Conservation (phyloP, 108 stramenopile species). For the Stephanodiscus minutulus region DNA sequence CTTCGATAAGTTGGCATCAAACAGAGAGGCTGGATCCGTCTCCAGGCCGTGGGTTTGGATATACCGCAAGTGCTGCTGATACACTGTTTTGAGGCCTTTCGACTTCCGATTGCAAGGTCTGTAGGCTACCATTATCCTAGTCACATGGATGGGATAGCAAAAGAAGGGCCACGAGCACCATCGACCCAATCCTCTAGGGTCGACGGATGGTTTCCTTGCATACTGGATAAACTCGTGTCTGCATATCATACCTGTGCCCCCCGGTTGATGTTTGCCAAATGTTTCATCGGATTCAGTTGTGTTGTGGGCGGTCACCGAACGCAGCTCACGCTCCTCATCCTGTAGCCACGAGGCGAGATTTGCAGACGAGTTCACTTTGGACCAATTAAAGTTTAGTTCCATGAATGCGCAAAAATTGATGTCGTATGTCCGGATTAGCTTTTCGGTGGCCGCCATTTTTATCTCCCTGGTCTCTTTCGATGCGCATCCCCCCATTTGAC, state of each 20-base stretch:
- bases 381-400: background rate
- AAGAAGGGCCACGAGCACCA: background rate
- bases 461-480: background rate
- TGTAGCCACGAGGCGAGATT: background rate
- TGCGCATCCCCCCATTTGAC: background rate
- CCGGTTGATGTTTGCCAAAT: background rate
- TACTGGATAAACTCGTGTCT: background rate
- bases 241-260: background rate
- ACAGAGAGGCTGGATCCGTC: background rate
- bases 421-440: background rate
- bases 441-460: background rate
- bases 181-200: background rate
- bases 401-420: background rate
- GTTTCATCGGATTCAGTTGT: background rate
- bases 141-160: background rate
- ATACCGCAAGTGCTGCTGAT: background rate
- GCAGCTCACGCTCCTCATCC: background rate
- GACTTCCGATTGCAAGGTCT: background rate
- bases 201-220: background rate
- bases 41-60: background rate
- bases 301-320: background rate
- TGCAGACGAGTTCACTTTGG: background rate
- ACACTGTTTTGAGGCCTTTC: background rate
- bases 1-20: background rate
- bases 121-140: background rate